These are phyloP conservation scores for Inga leiocalycina DNA, from an alignment of 306 rosid species.

Conservation along the genomic window DNA sequence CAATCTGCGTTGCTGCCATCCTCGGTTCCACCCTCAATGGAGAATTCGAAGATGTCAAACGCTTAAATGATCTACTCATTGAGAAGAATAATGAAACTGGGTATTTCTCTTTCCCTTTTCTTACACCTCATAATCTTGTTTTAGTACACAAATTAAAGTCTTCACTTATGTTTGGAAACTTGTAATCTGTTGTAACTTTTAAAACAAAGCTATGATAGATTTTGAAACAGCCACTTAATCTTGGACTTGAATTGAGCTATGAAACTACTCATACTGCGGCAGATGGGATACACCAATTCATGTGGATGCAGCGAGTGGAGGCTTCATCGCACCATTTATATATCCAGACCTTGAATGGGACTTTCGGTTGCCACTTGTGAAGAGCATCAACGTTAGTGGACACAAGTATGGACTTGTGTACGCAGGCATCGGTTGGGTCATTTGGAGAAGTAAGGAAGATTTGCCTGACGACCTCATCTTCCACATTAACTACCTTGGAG, in stretches of 20 bases:
- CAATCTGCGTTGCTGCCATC: slow-evolving; percentile 94
- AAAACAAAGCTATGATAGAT: too few relatives aligned
- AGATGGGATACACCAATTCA: slow-evolving; percentile 98
- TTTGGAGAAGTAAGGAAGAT: slow-evolving; percentile 85
- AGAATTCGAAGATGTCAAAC: slow-evolving; percentile 96
- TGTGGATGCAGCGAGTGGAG: slow-evolving; percentile 97
- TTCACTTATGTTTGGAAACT: too few relatives aligned
- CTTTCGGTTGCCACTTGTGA: slow-evolving; percentile 78
- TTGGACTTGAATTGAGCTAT: background rate
- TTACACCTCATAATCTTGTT: background rate
- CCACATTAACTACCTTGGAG: slow-evolving; percentile 93
- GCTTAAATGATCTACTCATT: slow-evolving; percentile 66
- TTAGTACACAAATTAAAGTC: too few relatives aligned
- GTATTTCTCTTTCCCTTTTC: slow-evolving; percentile 29
- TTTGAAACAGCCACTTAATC: background rate
- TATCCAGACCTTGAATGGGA: slow-evolving; percentile 95
- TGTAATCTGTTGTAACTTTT: too few relatives aligned
- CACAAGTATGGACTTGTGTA: slow-evolving; percentile 93
- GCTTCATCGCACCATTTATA: slow-evolving; percentile 89
- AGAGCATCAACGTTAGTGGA: slow-evolving; percentile 95
- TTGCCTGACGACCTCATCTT: slow-evolving; percentile 94
- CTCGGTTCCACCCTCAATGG: slow-evolving; percentile 94
- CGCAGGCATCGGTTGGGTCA: slow-evolving; percentile 92
- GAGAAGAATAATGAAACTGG: slow-evolving; percentile 82
- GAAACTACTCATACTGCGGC: background rate